Conservation (phyloP, 1,284 basidiomycete species). For the Exobasidium cylindrosporum region DNA sequence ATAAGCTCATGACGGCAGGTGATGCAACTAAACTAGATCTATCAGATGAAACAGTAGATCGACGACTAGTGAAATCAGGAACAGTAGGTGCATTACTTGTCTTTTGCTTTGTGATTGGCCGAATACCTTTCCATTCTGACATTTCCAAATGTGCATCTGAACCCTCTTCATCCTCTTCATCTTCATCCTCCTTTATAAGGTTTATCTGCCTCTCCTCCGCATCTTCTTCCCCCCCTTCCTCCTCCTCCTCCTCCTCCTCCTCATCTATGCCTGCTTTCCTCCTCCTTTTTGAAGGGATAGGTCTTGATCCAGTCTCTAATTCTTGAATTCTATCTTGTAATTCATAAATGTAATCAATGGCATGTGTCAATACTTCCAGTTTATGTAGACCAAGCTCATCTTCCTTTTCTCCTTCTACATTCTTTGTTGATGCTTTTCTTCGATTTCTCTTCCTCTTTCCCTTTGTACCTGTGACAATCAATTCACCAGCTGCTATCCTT, state of each 20-base stretch:
- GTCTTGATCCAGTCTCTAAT: conserved; percentile 29
- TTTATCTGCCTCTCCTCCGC: conserved; percentile 19
- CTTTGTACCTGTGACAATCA: conserved; percentile 24
- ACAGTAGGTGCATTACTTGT: background rate
- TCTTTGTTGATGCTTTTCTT: conserved; percentile 26
- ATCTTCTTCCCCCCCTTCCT: conserved; percentile 16
- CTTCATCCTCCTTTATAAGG: conserved; percentile 17
- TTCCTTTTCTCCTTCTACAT: conserved; percentile 27
- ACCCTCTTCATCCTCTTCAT: conserved; percentile 23
- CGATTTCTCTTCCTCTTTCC: conserved; percentile 42
- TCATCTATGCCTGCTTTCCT: conserved; percentile 1
- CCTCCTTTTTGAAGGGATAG: conserved; percentile 25
- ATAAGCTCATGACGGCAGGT: conserved; percentile 17
- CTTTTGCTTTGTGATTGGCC: conserved; percentile 5
- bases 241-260: conserved; percentile 13
- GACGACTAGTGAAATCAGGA: conserved; percentile 13
- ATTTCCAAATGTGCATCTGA: conserved; percentile 10
- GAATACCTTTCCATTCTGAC: conserved; percentile 17
- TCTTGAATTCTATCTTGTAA: conserved; percentile 37
- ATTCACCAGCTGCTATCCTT: conserved; percentile 5
- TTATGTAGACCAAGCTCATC: conserved; percentile 47
- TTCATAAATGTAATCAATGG: conserved; percentile 49
- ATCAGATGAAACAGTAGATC: conserved; percentile 10
- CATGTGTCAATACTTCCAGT: conserved; percentile 45
- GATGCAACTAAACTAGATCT: conserved; percentile 13